Percentiles rank a stretch among this genome's conserved stretches.
These are phyloP conservation scores for Aspergillus sp. DNA, from an alignment of 2,329 filamentous ascomycete genomes.

Conservation along the genomic window DNA sequence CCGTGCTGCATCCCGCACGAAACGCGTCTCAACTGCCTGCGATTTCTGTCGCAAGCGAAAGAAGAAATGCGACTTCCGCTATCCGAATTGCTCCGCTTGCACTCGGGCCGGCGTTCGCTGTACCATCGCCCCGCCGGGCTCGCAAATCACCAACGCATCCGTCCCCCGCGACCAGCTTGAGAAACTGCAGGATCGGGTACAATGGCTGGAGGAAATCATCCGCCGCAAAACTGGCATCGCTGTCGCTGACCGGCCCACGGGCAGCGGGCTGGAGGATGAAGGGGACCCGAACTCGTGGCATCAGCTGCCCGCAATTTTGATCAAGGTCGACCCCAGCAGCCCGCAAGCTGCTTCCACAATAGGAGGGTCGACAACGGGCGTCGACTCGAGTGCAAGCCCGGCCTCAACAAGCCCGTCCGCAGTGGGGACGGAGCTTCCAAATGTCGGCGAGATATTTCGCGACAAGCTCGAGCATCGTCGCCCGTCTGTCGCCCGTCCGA, in stretches of 20 bases:
- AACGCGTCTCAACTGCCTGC: conserved; percentile 42
- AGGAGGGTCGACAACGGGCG: conserved; percentile 4
- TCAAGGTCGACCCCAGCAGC: conserved; percentile 33
- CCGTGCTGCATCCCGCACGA: conserved; percentile 23
- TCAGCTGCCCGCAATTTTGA: conserved; percentile 38
- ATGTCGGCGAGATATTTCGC: conserved; percentile 42
- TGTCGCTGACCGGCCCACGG: conserved; percentile 34
- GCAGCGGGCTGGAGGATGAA: conserved; percentile 33
- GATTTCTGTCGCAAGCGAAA: conserved; percentile 43
- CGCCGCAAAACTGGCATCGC: conserved; percentile 35
- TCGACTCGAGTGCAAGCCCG: conserved; percentile 11
- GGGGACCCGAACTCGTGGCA: conserved; percentile 40
- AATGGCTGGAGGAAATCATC: conserved; percentile 40
- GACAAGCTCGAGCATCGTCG: conserved; percentile 40
- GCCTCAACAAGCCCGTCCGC: conserved; percentile 16
- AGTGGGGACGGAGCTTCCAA: conserved; percentile 35
- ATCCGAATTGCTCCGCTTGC: conserved; percentile 42
- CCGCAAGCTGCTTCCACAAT: conserved; percentile 22
- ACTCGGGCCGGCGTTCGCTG: conserved; percentile 42
- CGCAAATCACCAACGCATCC: conserved; percentile 37
- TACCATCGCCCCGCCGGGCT: conserved; percentile 39
- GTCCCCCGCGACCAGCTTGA: conserved; percentile 42
- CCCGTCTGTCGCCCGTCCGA: conserved; percentile 33
- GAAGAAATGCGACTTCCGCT: conserved; percentile 44
- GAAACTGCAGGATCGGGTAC: conserved; percentile 40